Evolutionary conservation across 306 rosid genomes (phyloP), one percentile per base, ranked within the genome.

Genomic region (Trifolium subterraneum): DNA sequence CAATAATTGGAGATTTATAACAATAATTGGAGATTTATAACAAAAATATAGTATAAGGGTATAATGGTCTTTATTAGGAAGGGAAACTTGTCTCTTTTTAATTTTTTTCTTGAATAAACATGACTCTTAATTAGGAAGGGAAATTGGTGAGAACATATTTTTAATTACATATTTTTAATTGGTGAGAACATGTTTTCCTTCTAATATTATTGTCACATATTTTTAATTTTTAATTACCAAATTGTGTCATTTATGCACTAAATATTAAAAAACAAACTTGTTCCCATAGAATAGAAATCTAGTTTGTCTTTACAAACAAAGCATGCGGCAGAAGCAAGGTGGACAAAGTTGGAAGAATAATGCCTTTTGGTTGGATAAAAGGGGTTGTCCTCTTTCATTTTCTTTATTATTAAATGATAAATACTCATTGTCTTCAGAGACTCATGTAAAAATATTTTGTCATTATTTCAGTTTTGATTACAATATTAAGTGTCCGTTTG

Each of bases 161-260:
- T n/a, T n/a, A n/a, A n/a, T n/a, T n/a, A n/a, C n/a, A n/a, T n/a
- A n/a, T n/a, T n/a, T n/a, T n/a, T n/a, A n/a, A n/a, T n/a, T n/a
- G n/a, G n/a, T n/a, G n/a, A n/a, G n/a, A n/a, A n/a, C 64, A 59
- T 25, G 15, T 59, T 59, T 59, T 59, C 19, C 18, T 58, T 58
- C 38, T 18, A 25, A 25, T 22, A 13, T 35, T 23, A 23, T 56
- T 55, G 63, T 56, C 63, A 56, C 63, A 27, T 23, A 22, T 22
- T 22, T 22, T 22, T 22, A 22, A 55, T 56, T 56, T 23, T 14
- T 23, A 56, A 23, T 31, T 5, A 56, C 36, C 36, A 12, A 12
- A 1, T 23, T 25, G 10, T 25, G 36, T 55, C 15, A 29, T 58
- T 58, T 25, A 25, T 23, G 36, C 18, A 23, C 18, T 58, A 58